Conservation (phyloP, 306 rosid species). For the Cicer chorassanicum region DNA sequence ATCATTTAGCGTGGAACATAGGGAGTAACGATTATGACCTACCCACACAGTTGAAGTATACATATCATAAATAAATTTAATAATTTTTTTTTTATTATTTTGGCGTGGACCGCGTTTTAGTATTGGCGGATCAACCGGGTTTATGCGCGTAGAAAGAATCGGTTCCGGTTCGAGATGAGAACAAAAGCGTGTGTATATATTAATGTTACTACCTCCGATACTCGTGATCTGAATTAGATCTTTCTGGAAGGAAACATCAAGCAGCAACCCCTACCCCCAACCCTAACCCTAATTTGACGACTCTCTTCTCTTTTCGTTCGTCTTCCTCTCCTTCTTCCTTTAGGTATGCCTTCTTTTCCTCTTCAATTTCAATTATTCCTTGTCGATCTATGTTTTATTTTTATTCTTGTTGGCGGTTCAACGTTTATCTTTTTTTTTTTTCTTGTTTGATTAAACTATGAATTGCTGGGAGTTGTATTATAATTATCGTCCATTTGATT, state of each 20-base stretch:
- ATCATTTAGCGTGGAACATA: too few species aligned
- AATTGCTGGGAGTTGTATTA: not conserved
- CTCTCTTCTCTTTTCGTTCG: not conserved
- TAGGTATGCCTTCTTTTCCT: conserved; percentile 6
- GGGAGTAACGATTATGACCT: too few species aligned
- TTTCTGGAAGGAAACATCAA: conserved; percentile 44
- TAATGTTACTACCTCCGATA: rapidly evolving
- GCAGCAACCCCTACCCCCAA: conserved; percentile 10
- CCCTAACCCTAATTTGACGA: conserved; percentile 39
- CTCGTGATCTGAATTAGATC: not conserved
- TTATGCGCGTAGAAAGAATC: conserved; percentile 26
- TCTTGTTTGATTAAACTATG: not conserved
- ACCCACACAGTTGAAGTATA: too few species aligned
- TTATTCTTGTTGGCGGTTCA: not conserved
- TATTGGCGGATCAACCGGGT: conserved; percentile 10
- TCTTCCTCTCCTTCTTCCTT: conserved; percentile 19
- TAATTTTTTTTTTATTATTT: not conserved
- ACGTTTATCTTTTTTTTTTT: too few species aligned
- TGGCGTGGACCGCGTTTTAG: not conserved
- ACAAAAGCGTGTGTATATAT: conserved; percentile 2
- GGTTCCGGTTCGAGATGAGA: conserved; percentile 18
- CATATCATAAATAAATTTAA: too few species aligned
- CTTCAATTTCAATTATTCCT: conserved; percentile 26
- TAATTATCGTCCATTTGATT: conserved; percentile 4
- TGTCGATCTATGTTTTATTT: not conserved